phyloP scores from a whole-genome alignment of 225 moss, liverwort and hornwort genomes.

The Physcomitrium patens region DNA sequence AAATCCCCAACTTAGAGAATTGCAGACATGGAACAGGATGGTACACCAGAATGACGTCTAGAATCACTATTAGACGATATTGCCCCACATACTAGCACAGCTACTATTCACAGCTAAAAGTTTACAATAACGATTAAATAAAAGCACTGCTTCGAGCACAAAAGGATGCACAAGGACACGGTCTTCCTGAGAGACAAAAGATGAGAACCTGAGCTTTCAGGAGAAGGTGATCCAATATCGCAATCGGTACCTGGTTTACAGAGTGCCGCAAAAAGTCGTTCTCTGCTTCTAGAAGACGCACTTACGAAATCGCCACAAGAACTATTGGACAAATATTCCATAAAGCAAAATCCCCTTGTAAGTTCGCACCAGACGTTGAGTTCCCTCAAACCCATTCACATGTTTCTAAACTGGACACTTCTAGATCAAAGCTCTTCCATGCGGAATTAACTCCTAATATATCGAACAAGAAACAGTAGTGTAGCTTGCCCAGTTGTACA shows the following conservation, averaged over 20 bases:
- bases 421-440: not conserved
- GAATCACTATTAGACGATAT: conserved; percentile 11
- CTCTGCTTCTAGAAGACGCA: conserved; percentile 33
- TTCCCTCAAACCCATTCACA: conserved; percentile 1
- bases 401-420: not conserved
- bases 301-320: conserved; percentile 24
- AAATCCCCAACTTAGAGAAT: conserved; percentile 27
- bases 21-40: conserved; percentile 41
- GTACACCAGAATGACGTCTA: conserved; percentile 48
- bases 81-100: conserved; percentile 7
- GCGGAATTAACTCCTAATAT: not conserved
- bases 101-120: conserved; percentile 9
- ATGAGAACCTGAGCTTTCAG: conserved; percentile 37
- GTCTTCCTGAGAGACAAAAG: conserved; percentile 15
- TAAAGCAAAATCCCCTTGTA: conserved; percentile 1
- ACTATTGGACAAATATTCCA: conserved; percentile 5
- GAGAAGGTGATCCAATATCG: conserved; percentile 29
- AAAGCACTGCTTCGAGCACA: conserved; percentile 7
- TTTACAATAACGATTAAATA: not conserved
- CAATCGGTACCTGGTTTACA: conserved; percentile 44
- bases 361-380: conserved; percentile 31
- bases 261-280: conserved; percentile 56
- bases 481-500: conserved; percentile 36
- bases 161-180: not conserved
- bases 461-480: not conserved